Conservation (phyloP, 202 grass and related monocot genomes). For the Schoenoplectus tabernaemontani region DNA sequence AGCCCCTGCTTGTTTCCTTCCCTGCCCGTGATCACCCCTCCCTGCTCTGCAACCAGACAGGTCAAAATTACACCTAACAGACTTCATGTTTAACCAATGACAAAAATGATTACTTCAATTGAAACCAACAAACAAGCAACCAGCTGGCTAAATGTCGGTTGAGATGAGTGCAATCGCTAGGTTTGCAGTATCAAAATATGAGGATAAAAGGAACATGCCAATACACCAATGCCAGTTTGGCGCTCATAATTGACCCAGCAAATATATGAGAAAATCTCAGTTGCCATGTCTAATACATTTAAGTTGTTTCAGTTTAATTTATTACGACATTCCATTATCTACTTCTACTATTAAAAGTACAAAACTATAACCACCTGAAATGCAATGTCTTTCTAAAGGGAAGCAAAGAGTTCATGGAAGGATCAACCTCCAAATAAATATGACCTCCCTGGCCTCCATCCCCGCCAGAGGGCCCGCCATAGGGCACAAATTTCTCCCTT, state of each 20-base stretch:
- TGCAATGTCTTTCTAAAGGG: slow-evolving; percentile 86
- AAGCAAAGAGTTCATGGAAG: slow-evolving; percentile 82
- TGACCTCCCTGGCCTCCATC: slow-evolving; percentile 83
- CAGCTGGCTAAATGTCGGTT: neutral
- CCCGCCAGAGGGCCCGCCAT: slow-evolving; percentile 75
- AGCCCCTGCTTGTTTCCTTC: slow-evolving; percentile 68
- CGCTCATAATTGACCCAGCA: neutral
- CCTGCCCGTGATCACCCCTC: slow-evolving; percentile 64
- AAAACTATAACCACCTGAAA: slow-evolving; percentile 37
- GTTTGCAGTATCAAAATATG: neutral
- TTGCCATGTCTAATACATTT: neutral
- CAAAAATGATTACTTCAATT: neutral
- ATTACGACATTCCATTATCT: neutral
- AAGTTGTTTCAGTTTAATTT: neutral
- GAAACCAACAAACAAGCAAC: neutral
- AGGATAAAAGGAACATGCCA: neutral
- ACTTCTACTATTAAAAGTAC: neutral
- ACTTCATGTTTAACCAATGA: neutral
- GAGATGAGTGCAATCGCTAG: neutral
- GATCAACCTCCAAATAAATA: slow-evolving; percentile 81
- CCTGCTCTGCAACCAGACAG: slow-evolving; percentile 31
- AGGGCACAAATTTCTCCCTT: slow-evolving; percentile 81
- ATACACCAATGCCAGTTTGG: neutral
- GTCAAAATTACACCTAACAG: neutral
- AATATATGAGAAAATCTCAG: neutral